A percentile compares a stretch with the other conserved stretches of the same genome.
Evolutionary conservation across 2,329 filamentous ascomycete species (phyloP).

Genomic region (Gaeumannomyces tritici): DNA sequence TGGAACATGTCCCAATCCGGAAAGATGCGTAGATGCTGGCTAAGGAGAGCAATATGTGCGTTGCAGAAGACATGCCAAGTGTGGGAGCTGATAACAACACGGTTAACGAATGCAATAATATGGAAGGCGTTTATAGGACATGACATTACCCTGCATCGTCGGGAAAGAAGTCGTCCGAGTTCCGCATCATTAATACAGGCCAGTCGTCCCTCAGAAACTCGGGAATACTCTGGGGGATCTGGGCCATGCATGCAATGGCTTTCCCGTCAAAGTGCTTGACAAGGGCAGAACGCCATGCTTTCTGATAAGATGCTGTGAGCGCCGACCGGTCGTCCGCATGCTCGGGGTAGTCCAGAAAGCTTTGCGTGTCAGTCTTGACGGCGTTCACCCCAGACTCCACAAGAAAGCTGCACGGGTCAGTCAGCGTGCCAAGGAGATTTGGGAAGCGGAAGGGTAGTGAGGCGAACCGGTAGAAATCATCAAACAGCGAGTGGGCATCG

Average conservation of each 20-base stretch:
- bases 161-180: slow-evolving; percentile 89
- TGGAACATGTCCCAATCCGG: slow-evolving; percentile 76
- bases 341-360: slow-evolving; percentile 69
- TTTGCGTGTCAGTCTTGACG: slow-evolving; percentile 90
- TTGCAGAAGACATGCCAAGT: slow-evolving; percentile 95
- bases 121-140: background rate
- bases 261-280: slow-evolving; percentile 69
- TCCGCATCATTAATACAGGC: slow-evolving; percentile 63
- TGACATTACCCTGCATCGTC: slow-evolving; percentile 47
- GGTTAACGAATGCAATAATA: background rate
- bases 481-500: slow-evolving; percentile 69
- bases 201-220: slow-evolving; percentile 47
- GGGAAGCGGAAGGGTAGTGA: background rate
- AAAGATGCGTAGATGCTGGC: slow-evolving; percentile 73
- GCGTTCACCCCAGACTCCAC: slow-evolving; percentile 64
- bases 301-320: slow-evolving; percentile 68
- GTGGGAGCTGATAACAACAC: slow-evolving; percentile 42
- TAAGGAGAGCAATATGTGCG: slow-evolving; percentile 77
- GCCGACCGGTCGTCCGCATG: slow-evolving; percentile 60
- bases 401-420: slow-evolving; percentile 46
- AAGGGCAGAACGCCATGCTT: slow-evolving; percentile 73
- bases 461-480: slow-evolving; percentile 69
- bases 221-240: slow-evolving; percentile 78
- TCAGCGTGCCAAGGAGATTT: background rate
- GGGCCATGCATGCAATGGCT: slow-evolving; percentile 91